phyloP scores from a whole-genome alignment of 257 asterid genomes.

The Solanum paucissectum region DNA sequence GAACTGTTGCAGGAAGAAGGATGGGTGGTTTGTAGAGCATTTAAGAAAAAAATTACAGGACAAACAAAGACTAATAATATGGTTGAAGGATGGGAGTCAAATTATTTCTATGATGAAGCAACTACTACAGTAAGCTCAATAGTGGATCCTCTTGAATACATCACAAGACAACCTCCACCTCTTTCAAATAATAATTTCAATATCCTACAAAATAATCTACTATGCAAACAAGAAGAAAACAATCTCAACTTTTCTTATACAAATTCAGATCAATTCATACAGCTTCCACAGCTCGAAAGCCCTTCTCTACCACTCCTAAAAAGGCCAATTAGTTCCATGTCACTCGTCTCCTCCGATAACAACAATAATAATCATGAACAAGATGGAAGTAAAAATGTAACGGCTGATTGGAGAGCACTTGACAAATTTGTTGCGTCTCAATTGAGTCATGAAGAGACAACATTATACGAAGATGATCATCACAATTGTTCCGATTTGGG shows the following conservation, averaged over 20 bases:
- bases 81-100: conserved; percentile 40
- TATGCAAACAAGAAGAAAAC: conserved; percentile 45
- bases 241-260: conserved; percentile 12
- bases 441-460: conserved; percentile 31
- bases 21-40: conserved; percentile 73
- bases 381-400: conserved; percentile 19
- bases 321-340: conserved; percentile 7
- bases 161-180: conserved; percentile 14
- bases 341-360: not conserved
- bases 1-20: conserved; percentile 49
- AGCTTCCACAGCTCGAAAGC: conserved; percentile 51
- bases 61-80: conserved; percentile 25
- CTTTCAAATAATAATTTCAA: conserved; percentile 8
- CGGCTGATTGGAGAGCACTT: conserved; percentile 58
- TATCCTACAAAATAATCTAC: conserved; percentile 9
- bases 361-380: conserved; percentile 9
- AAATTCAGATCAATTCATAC: conserved; percentile 19
- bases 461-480: not conserved
- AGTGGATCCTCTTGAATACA: conserved; percentile 21
- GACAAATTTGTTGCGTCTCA: conserved; percentile 74
- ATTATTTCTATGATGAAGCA: conserved; percentile 32
- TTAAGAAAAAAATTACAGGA: conserved; percentile 40
- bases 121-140: conserved; percentile 11
- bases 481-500: conserved; percentile 27
- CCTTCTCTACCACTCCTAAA: conserved; percentile 28